Evolutionary conservation across 2,329 filamentous ascomycete species (phyloP).

Genomic region (Cercospora brassicicola): DNA sequence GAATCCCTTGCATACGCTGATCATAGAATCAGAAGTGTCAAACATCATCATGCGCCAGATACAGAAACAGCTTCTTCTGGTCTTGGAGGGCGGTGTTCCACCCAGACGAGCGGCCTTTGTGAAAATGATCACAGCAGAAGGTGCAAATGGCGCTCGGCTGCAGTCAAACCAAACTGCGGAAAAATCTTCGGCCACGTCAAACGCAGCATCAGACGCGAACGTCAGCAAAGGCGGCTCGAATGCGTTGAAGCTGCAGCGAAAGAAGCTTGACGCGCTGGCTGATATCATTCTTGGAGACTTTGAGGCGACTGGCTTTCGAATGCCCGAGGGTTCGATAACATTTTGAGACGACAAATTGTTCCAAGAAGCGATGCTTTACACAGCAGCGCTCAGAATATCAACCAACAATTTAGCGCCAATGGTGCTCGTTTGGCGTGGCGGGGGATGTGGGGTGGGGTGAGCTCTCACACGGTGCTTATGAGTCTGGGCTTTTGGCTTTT

Average conservation of each 20-base stretch:
- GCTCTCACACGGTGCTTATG: slow-evolving; percentile 5
- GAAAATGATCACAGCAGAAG: slow-evolving; percentile 49
- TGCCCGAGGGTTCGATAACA: slow-evolving; percentile 44
- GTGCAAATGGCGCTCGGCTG: slow-evolving; percentile 41
- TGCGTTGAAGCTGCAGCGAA: slow-evolving; percentile 51
- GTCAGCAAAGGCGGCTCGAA: slow-evolving; percentile 36
- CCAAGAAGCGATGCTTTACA: background rate
- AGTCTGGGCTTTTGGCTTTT: slow-evolving; percentile 10
- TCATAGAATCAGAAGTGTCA: slow-evolving; percentile 48
- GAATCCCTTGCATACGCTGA: slow-evolving; percentile 45
- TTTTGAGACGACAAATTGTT: slow-evolving; percentile 29
- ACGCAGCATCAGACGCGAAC: slow-evolving; percentile 13
- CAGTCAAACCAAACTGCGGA: background rate
- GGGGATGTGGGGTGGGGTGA: slow-evolving; percentile 9
- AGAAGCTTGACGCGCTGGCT: slow-evolving; percentile 50
- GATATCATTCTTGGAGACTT: slow-evolving; percentile 48
- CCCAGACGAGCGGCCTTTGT: slow-evolving; percentile 40
- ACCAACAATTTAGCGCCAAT: background rate
- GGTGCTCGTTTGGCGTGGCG: slow-evolving; percentile 1
- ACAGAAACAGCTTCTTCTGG: slow-evolving; percentile 49
- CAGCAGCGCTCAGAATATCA: background rate
- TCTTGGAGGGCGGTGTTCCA: slow-evolving; percentile 51
- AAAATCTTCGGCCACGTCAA: slow-evolving; percentile 15
- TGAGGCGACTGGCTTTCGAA: slow-evolving; percentile 48
- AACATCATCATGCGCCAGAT: slow-evolving; percentile 51